Conservation (phyloP, 805 yeast species). For the Torulaspora indica region DNA sequence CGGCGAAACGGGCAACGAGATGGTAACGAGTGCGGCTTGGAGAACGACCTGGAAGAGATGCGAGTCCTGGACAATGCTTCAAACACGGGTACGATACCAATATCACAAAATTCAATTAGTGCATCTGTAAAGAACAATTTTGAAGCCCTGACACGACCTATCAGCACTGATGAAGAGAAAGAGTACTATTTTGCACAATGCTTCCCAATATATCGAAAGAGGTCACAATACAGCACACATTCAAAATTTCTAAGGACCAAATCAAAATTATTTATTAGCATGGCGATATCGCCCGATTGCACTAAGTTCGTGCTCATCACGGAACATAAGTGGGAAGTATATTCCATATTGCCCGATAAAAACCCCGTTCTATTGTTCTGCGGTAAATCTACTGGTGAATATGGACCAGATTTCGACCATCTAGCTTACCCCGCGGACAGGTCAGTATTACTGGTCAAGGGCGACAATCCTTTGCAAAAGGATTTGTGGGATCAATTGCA, state of each 20-base stretch:
- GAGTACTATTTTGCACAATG: conserved; percentile 71
- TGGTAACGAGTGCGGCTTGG: neutral
- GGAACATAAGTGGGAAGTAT: conserved; percentile 72
- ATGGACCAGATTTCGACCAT: conserved; percentile 47
- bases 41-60: conserved; percentile 3
- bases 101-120: conserved; percentile 12
- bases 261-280: conserved; percentile 47
- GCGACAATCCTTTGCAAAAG: conserved; percentile 12
- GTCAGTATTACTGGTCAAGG: conserved; percentile 4
- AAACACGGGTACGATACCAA: conserved; percentile 25
- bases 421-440: conserved; percentile 29
- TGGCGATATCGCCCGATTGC: conserved; percentile 61
- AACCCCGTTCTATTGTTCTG: conserved; percentile 58
- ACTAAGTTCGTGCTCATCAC: conserved; percentile 61
- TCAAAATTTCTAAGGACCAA: conserved; percentile 45
- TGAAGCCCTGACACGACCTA: conserved; percentile 23
- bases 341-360: conserved; percentile 39
- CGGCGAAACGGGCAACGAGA: neutral
- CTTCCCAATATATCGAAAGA: conserved; percentile 74
- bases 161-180: conserved; percentile 42
- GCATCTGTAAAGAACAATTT: conserved; percentile 8
- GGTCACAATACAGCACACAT: conserved; percentile 51
- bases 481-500: conserved; percentile 55
- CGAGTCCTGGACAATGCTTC: conserved; percentile 23
- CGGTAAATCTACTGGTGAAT: conserved; percentile 67